A percentile compares a stretch with the other conserved stretches of the same genome.
Evolutionary conservation across 2,329 filamentous ascomycete species (phyloP).

Genomic region (Chaetomium globosum): DNA sequence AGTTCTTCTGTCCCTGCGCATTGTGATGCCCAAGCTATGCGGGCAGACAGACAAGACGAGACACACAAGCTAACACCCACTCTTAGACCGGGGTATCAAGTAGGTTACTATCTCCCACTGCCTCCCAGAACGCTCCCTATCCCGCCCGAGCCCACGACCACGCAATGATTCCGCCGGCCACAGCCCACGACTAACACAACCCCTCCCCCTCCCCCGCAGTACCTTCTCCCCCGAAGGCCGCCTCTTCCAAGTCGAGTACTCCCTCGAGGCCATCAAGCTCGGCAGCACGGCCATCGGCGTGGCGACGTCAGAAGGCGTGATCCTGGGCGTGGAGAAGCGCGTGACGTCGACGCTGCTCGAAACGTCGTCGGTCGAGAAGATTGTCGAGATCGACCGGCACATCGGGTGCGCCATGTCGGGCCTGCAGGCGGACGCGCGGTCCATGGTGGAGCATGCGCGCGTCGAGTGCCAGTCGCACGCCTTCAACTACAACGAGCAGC

Average conservation of each 20-base stretch:
- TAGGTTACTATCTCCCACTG: conserved; percentile 50
- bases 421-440: conserved; percentile 93
- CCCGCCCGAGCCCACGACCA: background rate
- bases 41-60: conserved; percentile 12
- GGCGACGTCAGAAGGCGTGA: conserved; percentile 89
- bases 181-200: conserved; percentile 13
- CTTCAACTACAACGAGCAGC: conserved; percentile 96
- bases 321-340: conserved; percentile 98
- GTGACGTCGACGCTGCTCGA: conserved; percentile 97
- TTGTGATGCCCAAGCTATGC: background rate
- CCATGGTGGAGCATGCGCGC: conserved; percentile 97
- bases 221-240: conserved; percentile 99
- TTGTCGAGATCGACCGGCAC: conserved; percentile 98
- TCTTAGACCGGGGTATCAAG: conserved; percentile 96
- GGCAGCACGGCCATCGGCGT: conserved; percentile 98
- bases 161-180: background rate
- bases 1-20: conserved; percentile 30
- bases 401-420: conserved; percentile 99
- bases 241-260: conserved; percentile 99
- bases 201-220: conserved; percentile 50
- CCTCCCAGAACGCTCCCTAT: conserved; percentile 32
- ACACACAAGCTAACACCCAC: conserved; percentile 42
- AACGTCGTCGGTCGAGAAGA: conserved; percentile 98
- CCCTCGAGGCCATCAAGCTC: conserved; percentile 99
- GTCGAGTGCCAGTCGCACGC: conserved; percentile 96